A percentile compares a stretch with the other conserved stretches of the same genome.
Evolutionary conservation across 768 basidiomycete genomes (phyloP).

Genomic region (Tylopilus sp.): DNA sequence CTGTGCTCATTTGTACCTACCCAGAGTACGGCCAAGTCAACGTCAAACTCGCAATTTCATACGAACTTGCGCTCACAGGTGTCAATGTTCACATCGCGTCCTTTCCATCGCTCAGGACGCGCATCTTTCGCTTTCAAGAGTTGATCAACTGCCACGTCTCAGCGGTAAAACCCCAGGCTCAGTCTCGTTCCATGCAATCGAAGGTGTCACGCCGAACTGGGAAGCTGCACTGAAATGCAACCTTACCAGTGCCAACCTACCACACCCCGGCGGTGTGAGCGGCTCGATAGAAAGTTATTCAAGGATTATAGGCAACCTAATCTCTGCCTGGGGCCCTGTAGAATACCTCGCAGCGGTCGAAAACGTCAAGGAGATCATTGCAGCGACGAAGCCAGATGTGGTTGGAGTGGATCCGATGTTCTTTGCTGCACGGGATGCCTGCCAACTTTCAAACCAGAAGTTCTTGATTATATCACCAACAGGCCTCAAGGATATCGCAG

Average conservation of each 20-base stretch:
- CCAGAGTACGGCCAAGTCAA: conserved; percentile 6
- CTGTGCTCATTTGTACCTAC: conserved; percentile 11
- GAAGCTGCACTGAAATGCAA: background rate
- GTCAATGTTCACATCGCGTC: conserved; percentile 9
- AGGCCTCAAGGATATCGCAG: background rate
- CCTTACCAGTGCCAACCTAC: background rate
- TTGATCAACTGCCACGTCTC: background rate
- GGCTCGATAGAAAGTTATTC: conserved; percentile 2
- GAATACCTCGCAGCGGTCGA: conserved; percentile 6
- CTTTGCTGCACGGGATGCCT: background rate
- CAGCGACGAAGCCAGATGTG: background rate
- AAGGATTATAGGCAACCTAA: fast-evolving
- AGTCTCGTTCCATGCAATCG: conserved; percentile 4
- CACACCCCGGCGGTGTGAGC: background rate
- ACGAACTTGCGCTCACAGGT: conserved; percentile 12
- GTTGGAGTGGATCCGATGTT: conserved; percentile 1
- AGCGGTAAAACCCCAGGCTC: background rate
- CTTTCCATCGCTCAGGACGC: conserved; percentile 7
- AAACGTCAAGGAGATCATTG: background rate
- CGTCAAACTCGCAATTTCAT: conserved; percentile 10
- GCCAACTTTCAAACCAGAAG: background rate
- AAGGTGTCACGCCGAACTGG: background rate
- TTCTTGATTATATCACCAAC: conserved; percentile 3
- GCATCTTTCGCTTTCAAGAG: conserved; percentile 9
- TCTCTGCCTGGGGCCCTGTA: background rate